These are phyloP conservation scores for Mrakia gelida DNA, from an alignment of 768 basidiomycete species.

Conservation along the genomic window DNA sequence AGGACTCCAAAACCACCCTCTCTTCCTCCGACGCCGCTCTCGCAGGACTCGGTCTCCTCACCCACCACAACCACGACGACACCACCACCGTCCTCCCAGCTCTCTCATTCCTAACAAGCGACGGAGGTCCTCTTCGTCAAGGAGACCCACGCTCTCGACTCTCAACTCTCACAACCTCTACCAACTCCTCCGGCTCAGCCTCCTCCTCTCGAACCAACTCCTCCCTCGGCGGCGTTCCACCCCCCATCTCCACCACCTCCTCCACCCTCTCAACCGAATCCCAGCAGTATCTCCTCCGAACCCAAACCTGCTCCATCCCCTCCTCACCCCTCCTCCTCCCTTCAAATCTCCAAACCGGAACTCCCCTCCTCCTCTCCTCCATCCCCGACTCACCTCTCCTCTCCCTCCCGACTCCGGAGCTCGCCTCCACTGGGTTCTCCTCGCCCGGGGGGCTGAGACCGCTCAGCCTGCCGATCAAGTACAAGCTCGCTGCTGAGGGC, in stretches of 20 bases:
- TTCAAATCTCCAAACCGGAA: not conserved
- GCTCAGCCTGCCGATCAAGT: not conserved
- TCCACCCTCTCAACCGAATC: not conserved
- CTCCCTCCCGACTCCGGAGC: not conserved
- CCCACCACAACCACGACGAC: not conserved
- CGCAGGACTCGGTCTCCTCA: not conserved
- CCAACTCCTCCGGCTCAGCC: not conserved
- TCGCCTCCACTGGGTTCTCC: not conserved
- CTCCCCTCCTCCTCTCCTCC: not conserved
- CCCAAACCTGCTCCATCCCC: not conserved
- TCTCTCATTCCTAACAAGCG: not conserved
- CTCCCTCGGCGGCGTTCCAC: not conserved
- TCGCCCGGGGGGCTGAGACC: not conserved
- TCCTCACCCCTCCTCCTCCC: not conserved
- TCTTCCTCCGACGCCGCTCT: not conserved
- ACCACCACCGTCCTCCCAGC: not conserved
- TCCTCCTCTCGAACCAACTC: not conserved
- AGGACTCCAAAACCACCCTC: too few species aligned
- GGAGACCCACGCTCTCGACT: not conserved
- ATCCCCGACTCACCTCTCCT: not conserved
- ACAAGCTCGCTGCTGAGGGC: not conserved
- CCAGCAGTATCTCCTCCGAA: not conserved
- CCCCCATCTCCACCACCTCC: not conserved
- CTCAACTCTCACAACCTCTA: not conserved
- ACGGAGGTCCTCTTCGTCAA: not conserved